phyloP scores from a whole-genome alignment of 805 yeast genomes.

The Tetrapisispora phaffii region DNA sequence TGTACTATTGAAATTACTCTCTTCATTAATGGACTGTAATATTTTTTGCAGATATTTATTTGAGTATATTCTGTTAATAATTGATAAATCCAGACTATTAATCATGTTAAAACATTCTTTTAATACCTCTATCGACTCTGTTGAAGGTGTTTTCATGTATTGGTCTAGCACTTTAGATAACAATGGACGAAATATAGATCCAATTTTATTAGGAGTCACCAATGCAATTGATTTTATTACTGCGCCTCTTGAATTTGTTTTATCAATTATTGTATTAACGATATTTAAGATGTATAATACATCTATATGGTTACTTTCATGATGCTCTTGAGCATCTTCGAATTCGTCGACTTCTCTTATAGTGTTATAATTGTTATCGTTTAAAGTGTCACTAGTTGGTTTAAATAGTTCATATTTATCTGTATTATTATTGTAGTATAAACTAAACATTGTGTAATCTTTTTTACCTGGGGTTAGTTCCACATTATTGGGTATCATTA shows the following conservation, averaged over 20 bases:
- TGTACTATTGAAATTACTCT: conserved; percentile 4
- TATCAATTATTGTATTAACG: conserved; percentile 40
- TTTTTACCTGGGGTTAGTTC: conserved; percentile 42
- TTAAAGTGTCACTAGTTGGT: conserved; percentile 3
- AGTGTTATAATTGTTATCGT: neutral
- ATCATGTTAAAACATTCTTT: conserved; percentile 19
- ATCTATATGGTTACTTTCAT: conserved; percentile 15
- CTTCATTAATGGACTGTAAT: conserved; percentile 16
- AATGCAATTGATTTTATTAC: conserved; percentile 49
- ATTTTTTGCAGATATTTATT: conserved; percentile 14
- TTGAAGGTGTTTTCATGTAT: conserved; percentile 16
- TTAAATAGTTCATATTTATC: conserved; percentile 21
- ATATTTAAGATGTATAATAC: conserved; percentile 48
- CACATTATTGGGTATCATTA: conserved; percentile 54
- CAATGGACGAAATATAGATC: conserved; percentile 50
- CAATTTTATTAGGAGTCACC: conserved; percentile 43
- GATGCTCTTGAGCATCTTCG: conserved; percentile 2
- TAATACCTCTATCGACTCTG: conserved; percentile 7
- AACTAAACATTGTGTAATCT: conserved; percentile 47
- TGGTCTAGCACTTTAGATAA: conserved; percentile 40
- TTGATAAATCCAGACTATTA: conserved; percentile 20
- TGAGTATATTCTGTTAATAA: conserved; percentile 11
- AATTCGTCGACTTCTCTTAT: conserved; percentile 4
- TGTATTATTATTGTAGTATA: conserved; percentile 32
- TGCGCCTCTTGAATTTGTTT: conserved; percentile 45